Conservation (phyloP, 2,329 filamentous ascomycete genomes). For the Alternaria sp. region DNA sequence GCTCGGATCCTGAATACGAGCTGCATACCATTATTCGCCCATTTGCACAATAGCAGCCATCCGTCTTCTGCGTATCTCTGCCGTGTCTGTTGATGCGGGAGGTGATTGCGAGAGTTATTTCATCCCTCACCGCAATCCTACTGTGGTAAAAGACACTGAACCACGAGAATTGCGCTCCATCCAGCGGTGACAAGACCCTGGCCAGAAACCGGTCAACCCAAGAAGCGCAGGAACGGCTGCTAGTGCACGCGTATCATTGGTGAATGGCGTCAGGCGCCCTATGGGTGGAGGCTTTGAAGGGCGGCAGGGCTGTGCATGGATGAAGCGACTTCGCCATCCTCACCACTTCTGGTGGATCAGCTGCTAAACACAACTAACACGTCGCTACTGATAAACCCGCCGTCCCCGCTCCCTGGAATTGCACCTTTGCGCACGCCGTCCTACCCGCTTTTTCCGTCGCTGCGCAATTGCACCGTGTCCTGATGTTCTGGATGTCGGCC, state of each 20-base stretch:
- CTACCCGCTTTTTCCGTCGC: constrained; percentile 2
- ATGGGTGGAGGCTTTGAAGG: constrained; percentile 16
- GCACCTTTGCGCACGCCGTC: constrained; percentile 20
- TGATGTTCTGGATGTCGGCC: constrained; percentile 14
- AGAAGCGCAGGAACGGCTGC: constrained; percentile 27
- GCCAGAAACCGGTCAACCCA: constrained; percentile 27
- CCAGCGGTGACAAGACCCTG: constrained; percentile 8
- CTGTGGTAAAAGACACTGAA: background rate
- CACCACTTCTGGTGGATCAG: background rate
- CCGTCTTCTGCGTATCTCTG: background rate
- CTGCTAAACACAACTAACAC: background rate
- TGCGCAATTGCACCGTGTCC: constrained; percentile 8
- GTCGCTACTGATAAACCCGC: constrained; percentile 17
- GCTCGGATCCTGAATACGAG: constrained; percentile 24
- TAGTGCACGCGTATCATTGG: constrained; percentile 21
- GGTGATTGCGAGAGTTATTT: background rate
- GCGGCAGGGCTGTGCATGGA: constrained; percentile 24
- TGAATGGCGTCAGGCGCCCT: constrained; percentile 12
- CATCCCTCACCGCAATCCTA: background rate
- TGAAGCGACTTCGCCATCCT: constrained; percentile 8
- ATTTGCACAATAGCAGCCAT: background rate
- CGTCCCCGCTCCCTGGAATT: constrained; percentile 9
- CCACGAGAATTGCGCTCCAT: background rate
- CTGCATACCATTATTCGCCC: constrained; percentile 26
- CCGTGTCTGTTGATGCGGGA: background rate